Evolutionary conservation across 179 eudicot genomes (phyloP).

Genomic region (Gypsophila paniculata): DNA sequence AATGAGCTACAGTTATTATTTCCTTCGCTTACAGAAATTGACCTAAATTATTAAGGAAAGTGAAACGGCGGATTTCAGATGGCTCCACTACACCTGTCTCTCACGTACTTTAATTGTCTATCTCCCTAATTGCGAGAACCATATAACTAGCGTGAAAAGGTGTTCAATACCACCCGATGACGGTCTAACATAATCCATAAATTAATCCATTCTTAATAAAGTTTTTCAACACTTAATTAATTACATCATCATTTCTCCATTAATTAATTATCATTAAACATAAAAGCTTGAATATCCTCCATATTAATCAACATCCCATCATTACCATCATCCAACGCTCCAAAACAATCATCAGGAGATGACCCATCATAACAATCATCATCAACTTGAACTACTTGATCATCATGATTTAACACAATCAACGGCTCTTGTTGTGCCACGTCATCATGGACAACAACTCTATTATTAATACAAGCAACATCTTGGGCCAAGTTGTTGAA

Average conservation of each 20-base stretch:
- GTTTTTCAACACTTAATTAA: not conserved
- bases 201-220: too few species aligned
- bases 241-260: too few species aligned
- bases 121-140: too few species aligned
- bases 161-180: too few species aligned
- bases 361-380: conserved; percentile 9
- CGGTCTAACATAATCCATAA: too few species aligned
- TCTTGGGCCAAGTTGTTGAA: not conserved
- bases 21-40: too few species aligned
- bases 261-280: not conserved
- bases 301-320: conserved; percentile 7
- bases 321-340: conserved; percentile 1
- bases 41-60: too few species aligned
- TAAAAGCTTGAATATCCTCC: conserved; percentile 12
- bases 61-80: too few species aligned
- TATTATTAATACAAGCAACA: not conserved
- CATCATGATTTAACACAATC: not conserved
- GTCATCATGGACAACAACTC: not conserved
- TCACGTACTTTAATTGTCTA: too few species aligned
- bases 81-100: too few species aligned
- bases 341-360: conserved; percentile 15
- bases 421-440: conserved; percentile 6
- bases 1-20: too few species aligned
- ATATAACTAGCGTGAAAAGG: too few species aligned
- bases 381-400: not conserved